Base-by-base conservation (phyloP, 2,329 filamentous ascomycete genomes). In the Dichotomopilus funicola region DNA sequence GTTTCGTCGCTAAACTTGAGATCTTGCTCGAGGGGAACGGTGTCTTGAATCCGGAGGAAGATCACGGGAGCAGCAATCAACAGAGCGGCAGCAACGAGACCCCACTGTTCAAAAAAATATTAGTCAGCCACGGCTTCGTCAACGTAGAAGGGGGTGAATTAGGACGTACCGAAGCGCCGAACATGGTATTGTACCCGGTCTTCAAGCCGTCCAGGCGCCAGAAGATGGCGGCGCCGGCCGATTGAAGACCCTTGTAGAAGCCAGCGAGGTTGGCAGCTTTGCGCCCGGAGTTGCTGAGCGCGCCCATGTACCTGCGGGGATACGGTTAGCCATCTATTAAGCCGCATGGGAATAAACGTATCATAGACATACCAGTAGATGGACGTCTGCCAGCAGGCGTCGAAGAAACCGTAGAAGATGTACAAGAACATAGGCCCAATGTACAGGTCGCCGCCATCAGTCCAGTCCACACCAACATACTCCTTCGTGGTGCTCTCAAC, bases 351-450 rank as follows among this genome's bases (percentile, higher is more conserved):
- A 13, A 8, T 9, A 5, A 47, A 36, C 11, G 46, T 6, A 9
- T 13, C 1, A 40, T 76, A 78, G 75, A 87, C 90, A 67, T 83
- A 90, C 91, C 91, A 96, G 78, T 97, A 96, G 49, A 91, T 85
- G 65, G 78, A 85, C 0, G 90, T 92, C 75, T 97, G 92, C 86
- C 90, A 96, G 53, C 85, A 82, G 44, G 91, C 89, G 69, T 96
- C 92, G 64, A 86, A 94, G 71, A 94, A 86, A 42, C 90, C 90
- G 69, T 94, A 95, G 72, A 91, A 91, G 65, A 95, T 89, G 75
- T 91, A 95, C 51, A 95, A 73, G 70, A 95, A 89, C 82, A 95
- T 89, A 10, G 88, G 88, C 0, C 87, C 89, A 56, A 86, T 78
- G 67, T 87, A 94, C 27, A 60, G 55, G 56, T 70, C 60, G 53